Evolutionary conservation across 1,284 basidiomycete genomes (phyloP), one percentile per base, ranked within the genome.

Genomic region (Phaffia rhodozyma): DNA sequence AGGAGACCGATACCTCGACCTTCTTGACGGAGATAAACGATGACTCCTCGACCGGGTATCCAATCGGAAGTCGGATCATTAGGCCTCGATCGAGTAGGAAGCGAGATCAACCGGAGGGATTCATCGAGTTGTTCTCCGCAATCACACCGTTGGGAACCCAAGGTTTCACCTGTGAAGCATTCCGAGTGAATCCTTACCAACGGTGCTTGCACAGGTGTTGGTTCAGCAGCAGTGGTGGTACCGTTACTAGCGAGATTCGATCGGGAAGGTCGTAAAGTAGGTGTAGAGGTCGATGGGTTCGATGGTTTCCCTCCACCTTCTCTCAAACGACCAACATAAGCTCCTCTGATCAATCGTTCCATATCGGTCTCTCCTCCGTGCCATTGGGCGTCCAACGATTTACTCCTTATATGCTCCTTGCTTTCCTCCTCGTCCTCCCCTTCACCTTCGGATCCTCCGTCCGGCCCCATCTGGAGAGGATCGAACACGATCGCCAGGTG

Each of bases 121-220:
- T 97, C 93, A 75, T 97, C 92, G 20, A 99, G 81, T 75, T 99
- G 96, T 75, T 98, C 93, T 23, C 96, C 96, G 72, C 96, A 99
- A 75, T 99, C 96, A 75, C 96, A 99, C 38, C 96, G 86, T 86
- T 97, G 93, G 72, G 91, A 94, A 13, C 96, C 96, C 66, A 97
- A 86, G 11, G 93, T 98, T 77, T 98, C 96, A 51, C 96, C 96
- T 0, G 96, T 99, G 76, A 93, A 98, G 75, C 96, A 98, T 74
- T 98, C 96, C 25, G 91, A 94, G 77, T 99, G 96, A 61, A 99
- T 93, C 27, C 96, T 84, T 43, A 99, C 86, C 60, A 98, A 83
- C 0, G 96, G 91, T 3, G 48, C 52, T 21, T 49, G 60, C 21
- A 21, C 38, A n/a, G 63, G 21, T 6, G 25, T 7, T 18, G 55